A percentile compares a stretch with the other conserved stretches of the same genome.
Conservation (phyloP, 257 asterid genomes). For the Agastache rugosa region DNA sequence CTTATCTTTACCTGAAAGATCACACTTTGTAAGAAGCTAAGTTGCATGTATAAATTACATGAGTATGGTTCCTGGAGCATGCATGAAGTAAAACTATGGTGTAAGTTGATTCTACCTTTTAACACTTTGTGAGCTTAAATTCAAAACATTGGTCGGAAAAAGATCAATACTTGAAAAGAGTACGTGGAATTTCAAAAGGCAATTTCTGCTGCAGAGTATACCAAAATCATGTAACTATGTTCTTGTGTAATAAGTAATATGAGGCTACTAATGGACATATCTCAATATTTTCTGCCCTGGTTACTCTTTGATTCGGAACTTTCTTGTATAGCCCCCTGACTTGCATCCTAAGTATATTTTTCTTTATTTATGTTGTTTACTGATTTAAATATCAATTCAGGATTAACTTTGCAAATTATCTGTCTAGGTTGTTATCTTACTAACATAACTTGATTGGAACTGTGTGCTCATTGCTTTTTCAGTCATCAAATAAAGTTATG, state of each 20-base stretch:
- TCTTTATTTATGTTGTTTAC: neutral
- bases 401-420: slow-evolving; percentile 22
- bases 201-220: neutral
- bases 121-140: slow-evolving; percentile 1
- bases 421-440: neutral
- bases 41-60: slow-evolving; percentile 2
- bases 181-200: neutral
- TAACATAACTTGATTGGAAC: slow-evolving; percentile 17
- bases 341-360: neutral
- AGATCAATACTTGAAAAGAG: neutral
- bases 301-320: slow-evolving; percentile 13
- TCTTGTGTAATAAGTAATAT: neutral
- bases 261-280: slow-evolving; percentile 6
- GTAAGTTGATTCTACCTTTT: neutral
- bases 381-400: neutral
- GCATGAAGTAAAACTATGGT: neutral
- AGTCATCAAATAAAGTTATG: slow-evolving; percentile 6
- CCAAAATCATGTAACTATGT: neutral
- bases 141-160: neutral
- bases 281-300: neutral
- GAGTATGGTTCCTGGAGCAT: slow-evolving; percentile 31
- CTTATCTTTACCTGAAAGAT: neutral
- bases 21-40: slow-evolving; percentile 4
- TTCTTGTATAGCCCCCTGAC: neutral
- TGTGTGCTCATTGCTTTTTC: slow-evolving; percentile 21